Evolutionary conservation across 331 rosid genomes (phyloP).

Genomic region (Phaseolus coccineus): DNA sequence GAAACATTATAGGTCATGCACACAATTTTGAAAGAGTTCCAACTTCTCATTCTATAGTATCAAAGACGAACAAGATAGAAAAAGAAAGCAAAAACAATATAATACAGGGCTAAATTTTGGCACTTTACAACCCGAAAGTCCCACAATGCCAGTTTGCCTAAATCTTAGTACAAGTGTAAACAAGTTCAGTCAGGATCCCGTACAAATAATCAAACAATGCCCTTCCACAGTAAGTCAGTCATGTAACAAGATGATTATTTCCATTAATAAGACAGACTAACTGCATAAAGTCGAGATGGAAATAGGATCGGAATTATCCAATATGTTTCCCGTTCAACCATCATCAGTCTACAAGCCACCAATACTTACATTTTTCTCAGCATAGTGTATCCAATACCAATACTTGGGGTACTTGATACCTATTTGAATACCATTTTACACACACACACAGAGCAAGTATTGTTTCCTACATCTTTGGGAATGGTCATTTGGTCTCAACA

Average conservation of each 20-base stretch:
- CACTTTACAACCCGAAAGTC: background rate
- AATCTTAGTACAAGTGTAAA: background rate
- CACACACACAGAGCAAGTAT: background rate
- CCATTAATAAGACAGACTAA: background rate
- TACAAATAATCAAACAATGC: too few relatives aligned
- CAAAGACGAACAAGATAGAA: background rate
- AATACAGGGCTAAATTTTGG: background rate
- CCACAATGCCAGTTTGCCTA: background rate
- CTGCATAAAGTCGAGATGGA: background rate
- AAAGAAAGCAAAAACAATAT: too few relatives aligned
- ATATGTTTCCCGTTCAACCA: background rate
- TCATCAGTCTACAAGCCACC: background rate
- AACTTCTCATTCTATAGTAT: background rate
- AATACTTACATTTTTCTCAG: background rate
- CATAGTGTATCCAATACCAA: background rate
- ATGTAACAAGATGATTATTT: background rate
- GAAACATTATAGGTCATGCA: background rate
- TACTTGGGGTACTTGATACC: background rate
- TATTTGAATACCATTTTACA: background rate
- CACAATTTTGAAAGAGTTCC: background rate
- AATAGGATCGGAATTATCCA: constrained; percentile 27
- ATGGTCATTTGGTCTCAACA: background rate
- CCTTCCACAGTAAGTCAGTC: background rate
- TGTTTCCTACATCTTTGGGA: background rate
- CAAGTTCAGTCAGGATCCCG: background rate